A percentile compares a stretch with the other conserved stretches of the same genome.
Evolutionary conservation across 371 early-diverging fungal species (phyloP).

Genomic region (Phascolomyces articulosus): DNA sequence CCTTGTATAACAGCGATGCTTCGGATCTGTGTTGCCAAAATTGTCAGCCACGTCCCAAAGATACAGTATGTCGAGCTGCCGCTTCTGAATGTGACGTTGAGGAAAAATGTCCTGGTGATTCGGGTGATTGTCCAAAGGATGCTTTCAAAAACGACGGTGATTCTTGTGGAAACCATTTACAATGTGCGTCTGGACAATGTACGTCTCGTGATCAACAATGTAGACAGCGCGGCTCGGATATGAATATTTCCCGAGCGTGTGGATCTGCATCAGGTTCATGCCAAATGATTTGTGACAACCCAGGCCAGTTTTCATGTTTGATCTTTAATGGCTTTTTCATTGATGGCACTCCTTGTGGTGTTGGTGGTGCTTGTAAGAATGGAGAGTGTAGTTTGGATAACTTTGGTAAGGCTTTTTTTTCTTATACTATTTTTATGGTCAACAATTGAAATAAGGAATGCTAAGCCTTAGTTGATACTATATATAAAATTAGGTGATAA

Average conservation of each 20-base stretch:
- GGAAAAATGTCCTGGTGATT: constrained; percentile 81
- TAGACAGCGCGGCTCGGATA: constrained; percentile 46
- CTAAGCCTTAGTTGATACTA: too few species aligned
- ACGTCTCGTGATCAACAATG: constrained; percentile 89
- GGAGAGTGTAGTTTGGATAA: constrained; percentile 48
- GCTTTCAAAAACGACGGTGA: constrained; percentile 66
- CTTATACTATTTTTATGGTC: background rate
- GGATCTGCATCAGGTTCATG: constrained; percentile 56
- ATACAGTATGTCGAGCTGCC: constrained; percentile 74
- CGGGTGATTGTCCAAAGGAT: constrained; percentile 81
- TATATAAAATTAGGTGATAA: constrained; percentile 22
- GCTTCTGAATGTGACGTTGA: constrained; percentile 81
- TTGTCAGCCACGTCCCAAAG: constrained; percentile 70
- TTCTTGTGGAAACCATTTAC: constrained; percentile 58
- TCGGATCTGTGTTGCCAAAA: constrained; percentile 85
- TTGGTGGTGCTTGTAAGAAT: constrained; percentile 60
- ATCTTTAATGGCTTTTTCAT: constrained; percentile 80
- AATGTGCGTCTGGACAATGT: constrained; percentile 90
- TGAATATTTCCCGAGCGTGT: constrained; percentile 53
- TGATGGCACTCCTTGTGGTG: constrained; percentile 91
- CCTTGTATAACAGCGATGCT: constrained; percentile 54
- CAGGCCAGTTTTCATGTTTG: constrained; percentile 58
- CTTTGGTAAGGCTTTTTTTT: constrained; percentile 42
- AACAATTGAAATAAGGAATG: too few species aligned
- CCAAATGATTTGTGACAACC: constrained; percentile 69